Conservation (phyloP, 2,329 filamentous ascomycete genomes). For the Ophiostoma australiae region DNA sequence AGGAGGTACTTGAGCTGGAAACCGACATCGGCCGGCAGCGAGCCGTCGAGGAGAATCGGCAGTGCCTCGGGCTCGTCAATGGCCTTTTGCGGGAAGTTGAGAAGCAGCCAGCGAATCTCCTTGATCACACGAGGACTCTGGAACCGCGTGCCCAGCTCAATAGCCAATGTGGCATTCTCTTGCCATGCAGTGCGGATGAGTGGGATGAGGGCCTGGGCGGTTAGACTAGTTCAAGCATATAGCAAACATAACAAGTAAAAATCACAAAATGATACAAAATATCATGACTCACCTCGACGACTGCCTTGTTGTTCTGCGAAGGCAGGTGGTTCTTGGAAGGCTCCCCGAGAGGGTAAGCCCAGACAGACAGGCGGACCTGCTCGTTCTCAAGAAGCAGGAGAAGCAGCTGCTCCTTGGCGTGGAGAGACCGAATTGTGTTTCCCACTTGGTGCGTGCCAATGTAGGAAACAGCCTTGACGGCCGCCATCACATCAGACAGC, state of each 20-base stretch:
- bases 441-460: conserved; percentile 50
- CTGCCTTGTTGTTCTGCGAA: conserved; percentile 41
- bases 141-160: conserved; percentile 77
- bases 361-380: conserved; percentile 75
- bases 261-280: background rate
- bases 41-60: conserved; percentile 71
- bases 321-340: conserved; percentile 37
- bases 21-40: conserved; percentile 71
- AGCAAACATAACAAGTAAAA: background rate
- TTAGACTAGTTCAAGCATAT: background rate
- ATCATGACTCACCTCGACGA: conserved; percentile 27
- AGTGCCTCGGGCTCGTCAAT: conserved; percentile 77
- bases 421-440: conserved; percentile 59
- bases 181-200: conserved; percentile 80
- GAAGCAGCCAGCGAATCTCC: conserved; percentile 72
- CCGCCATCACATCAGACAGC: conserved; percentile 66
- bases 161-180: conserved; percentile 78
- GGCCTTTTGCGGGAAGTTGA: conserved; percentile 79
- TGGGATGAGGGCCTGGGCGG: conserved; percentile 43
- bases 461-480: conserved; percentile 59
- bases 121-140: conserved; percentile 65
- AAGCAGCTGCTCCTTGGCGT: conserved; percentile 78
- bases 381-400: conserved; percentile 78
- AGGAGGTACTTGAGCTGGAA: conserved; percentile 89
- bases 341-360: conserved; percentile 77